Conservation (phyloP, 139 green algal genomes). For the Tetraselmis chui region DNA sequence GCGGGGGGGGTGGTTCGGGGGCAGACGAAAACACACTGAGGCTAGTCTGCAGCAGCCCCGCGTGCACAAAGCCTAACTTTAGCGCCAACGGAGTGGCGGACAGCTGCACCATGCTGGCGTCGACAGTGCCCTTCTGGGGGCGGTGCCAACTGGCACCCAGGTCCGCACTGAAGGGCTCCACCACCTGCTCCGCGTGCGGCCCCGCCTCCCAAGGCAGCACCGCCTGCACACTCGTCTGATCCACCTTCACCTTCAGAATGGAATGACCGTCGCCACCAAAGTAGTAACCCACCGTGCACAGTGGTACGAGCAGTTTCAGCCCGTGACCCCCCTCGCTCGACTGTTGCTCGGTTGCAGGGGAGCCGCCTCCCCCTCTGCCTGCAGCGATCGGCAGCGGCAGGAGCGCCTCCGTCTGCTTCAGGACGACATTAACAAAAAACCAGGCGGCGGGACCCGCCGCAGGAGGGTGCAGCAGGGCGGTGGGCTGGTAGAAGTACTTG, state of each 20-base stretch:
- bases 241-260: slow-evolving; percentile 24
- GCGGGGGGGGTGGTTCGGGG: background rate
- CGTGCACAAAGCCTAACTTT: background rate
- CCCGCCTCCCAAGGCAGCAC: background rate
- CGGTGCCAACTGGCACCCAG: slow-evolving; percentile 15
- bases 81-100: background rate
- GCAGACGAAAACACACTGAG: background rate
- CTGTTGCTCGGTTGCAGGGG: background rate
- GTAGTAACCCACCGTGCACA: slow-evolving; percentile 30
- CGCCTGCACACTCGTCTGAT: slow-evolving; percentile 6
- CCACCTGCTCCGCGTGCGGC: slow-evolving; percentile 8
- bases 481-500: slow-evolving; percentile 19
- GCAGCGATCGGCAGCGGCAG: background rate
- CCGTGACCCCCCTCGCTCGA: too few species aligned
- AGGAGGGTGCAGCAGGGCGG: slow-evolving; percentile 3
- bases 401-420: slow-evolving; percentile 16
- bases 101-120: background rate
- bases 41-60: background rate
- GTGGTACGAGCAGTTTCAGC: background rate
- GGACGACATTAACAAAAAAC: slow-evolving; percentile 45
- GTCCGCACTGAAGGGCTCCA: slow-evolving; percentile 15
- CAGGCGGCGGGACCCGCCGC: slow-evolving; percentile 8
- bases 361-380: background rate
- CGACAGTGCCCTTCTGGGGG: slow-evolving; percentile 1
- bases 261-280: slow-evolving; percentile 38